Conservation (phyloP, 352 stramenopile genomes). For the Phytophthora pseudosyringae region DNA sequence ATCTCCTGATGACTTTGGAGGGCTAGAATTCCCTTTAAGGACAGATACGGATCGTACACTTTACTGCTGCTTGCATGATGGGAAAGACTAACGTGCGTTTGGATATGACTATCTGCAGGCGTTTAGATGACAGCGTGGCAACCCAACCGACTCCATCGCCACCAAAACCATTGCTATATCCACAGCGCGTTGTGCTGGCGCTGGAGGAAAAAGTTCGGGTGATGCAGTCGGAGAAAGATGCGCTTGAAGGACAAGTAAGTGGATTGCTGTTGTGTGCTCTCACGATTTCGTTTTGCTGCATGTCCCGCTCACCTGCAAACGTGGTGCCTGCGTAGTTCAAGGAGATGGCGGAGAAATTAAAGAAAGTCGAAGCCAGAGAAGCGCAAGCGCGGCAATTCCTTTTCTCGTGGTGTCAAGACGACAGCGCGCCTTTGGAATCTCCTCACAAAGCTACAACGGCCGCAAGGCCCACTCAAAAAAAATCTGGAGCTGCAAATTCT, state of each 20-base stretch:
- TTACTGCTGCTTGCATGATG: background rate
- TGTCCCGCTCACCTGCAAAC: slow-evolving; percentile 10
- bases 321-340: slow-evolving; percentile 33
- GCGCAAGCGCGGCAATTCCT: slow-evolving; percentile 55
- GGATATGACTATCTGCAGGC: slow-evolving; percentile 14
- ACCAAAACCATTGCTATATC: slow-evolving; percentile 40
- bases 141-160: slow-evolving; percentile 37
- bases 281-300: background rate
- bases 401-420: slow-evolving; percentile 47
- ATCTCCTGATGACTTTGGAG: slow-evolving; percentile 90
- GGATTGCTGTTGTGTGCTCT: background rate
- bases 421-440: background rate
- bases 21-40: slow-evolving; percentile 88
- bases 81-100: slow-evolving; percentile 7
- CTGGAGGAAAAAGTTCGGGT: slow-evolving; percentile 49
- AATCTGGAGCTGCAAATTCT: slow-evolving; percentile 6
- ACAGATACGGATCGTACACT: slow-evolving; percentile 91
- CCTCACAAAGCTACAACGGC: background rate
- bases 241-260: slow-evolving; percentile 46
- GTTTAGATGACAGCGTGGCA: slow-evolving; percentile 38
- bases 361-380: slow-evolving; percentile 42
- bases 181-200: slow-evolving; percentile 48
- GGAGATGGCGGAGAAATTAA: slow-evolving; percentile 41
- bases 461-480: background rate
- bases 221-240: slow-evolving; percentile 46